Evolutionary conservation across 1,284 basidiomycete genomes (phyloP), one percentile per base, ranked within the genome.

Genomic region (Xerocomus cyaneibrunnescens): DNA sequence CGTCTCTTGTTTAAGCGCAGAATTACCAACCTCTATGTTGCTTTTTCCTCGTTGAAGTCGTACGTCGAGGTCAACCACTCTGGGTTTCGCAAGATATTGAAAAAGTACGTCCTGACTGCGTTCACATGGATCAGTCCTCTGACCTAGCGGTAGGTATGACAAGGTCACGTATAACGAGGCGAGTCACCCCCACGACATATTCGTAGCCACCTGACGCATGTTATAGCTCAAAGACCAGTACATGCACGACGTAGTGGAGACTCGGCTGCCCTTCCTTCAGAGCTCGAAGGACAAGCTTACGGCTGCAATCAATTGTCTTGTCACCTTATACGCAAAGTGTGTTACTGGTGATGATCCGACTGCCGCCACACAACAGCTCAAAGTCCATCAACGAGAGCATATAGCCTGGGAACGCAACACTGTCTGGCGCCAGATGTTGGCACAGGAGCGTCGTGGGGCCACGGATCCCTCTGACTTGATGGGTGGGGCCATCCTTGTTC

Each of bases 391-490:
- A 50, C 85, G 95, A 27, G 96, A 99, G 75, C 87, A 92, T 64
- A 89, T 95, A 54, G 94, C 93, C 2, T 95, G 92, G 91, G 92
- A 96, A 65, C 83, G 93, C 40, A 92, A 96, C 64, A 96, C 92
- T 0, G 91, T 99, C 5, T 99, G 96, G 96, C 81, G 95, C 25
- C 92, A 96, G 70, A 98, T 99, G 96, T 94, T 99, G 60, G 88
- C 88, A 13, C 85, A 87, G 30, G 92, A 94, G 63, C 83, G 94
- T 42, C 79, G 84, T 10, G 88, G 87, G 4, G 79, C 81, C 38
- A 65, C 64, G 3, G 75, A 74, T 25, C 72, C 70, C 17, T 71
- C 71, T 36, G 70, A 76, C 2, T 69, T 72, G 43, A 71, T 72
- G 17, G 69, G 76, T n/a, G 78, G 75, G 31, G 77, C 68, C 4